Evolutionary conservation across 345 rosid genomes (phyloP), one percentile per base, ranked within the genome.

Genomic region (Aquilaria malaccensis): DNA sequence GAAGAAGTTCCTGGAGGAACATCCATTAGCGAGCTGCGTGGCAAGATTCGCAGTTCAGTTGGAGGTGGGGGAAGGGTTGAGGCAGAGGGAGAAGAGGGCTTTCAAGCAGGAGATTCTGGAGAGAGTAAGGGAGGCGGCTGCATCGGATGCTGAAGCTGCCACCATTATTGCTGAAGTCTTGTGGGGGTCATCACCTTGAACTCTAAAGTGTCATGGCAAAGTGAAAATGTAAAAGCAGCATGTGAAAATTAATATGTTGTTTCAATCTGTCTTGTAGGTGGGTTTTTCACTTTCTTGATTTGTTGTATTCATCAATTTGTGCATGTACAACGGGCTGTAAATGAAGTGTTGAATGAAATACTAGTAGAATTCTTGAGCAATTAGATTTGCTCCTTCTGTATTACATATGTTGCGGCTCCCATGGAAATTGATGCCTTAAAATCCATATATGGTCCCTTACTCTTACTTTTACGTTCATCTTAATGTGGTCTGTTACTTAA

Each of bases 161-260:
- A 84, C 88, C 31, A 71, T 84, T 66, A 60, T 73, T 33, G 95
- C 95, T 41, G 90, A 87, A 66, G 90, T 87, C 56, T 65, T 87
- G 77, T 84, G 88, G 95, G 90, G 90, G 0, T 79, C 95, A 62
- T 82, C 88, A 48, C 90, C 90, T 56, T 84, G 76, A 80, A 45
- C 29, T 5, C 5, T 52, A 15, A 29, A 12, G 10, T 6, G 13
- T n/a, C 14, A 30, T 47, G 31, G 6, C 45, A 45, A 7, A 31
- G 47, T 46, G 29, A 62, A 52, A 15, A 32, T n/a, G 3, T 6
- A 51, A 10, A 30, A 33, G 5, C 13, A 22, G 45, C 12, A 46
- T 9, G 3, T 32, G 11, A 13, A 61, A 30, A 7, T 67, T 45
- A 2, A 6, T 49, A 30, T 10, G 13, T 33, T 52, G 30, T 30